Base-by-base conservation (phyloP, 768 basidiomycete genomes). In the Suillus weaverae region DNA sequence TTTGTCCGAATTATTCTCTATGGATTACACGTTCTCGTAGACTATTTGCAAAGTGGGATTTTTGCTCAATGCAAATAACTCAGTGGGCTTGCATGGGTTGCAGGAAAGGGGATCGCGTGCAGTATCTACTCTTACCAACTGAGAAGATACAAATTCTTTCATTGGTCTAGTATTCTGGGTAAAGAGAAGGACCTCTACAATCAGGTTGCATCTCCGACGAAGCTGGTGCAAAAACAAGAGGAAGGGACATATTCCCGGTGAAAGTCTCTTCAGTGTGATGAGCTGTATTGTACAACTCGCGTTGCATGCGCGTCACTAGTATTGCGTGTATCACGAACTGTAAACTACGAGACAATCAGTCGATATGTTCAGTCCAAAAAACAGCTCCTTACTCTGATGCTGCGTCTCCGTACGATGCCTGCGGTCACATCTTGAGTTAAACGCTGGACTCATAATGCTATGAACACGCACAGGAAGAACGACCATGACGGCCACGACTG, bases 121-220 rank as follows among this genome's bases (percentile, higher is more conserved):
- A 18, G 14, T 9, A 30, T 51, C 7, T 18, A 30, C 8, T 9
- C 30, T 16, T 5, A 18, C 16, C 30, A 51, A 32, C 1, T 5
- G 4, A 32, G 53, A 35, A 35, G 3, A 54, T 32, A 10, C 9
- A 0, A 53, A 18, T 20, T 32, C 18, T 20, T 78, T 62, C 0
- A 69, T 18, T 18, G 75, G 77, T 65, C 81, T 79, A 43, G 71
- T 79, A 8, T 81, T 48, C 22, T 59, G 26, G 26, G 26, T 26
- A 26, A 55, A 2, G 8, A 26, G 36, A 38, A 10, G 14, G 16
- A 14, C 16, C 11, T 20, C 9, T 6, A 20, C 2, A 1, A n/a
- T 20, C 16, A 10, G 22, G 18, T 57, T 9, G 8, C 55, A 5
- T 22, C 7, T 38, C 56, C n/a, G 9, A 57, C 26, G 8, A 5